Evolutionary conservation across 2,329 filamentous ascomycete genomes (phyloP).

Genomic region (Phaeosphaeria sp.): DNA sequence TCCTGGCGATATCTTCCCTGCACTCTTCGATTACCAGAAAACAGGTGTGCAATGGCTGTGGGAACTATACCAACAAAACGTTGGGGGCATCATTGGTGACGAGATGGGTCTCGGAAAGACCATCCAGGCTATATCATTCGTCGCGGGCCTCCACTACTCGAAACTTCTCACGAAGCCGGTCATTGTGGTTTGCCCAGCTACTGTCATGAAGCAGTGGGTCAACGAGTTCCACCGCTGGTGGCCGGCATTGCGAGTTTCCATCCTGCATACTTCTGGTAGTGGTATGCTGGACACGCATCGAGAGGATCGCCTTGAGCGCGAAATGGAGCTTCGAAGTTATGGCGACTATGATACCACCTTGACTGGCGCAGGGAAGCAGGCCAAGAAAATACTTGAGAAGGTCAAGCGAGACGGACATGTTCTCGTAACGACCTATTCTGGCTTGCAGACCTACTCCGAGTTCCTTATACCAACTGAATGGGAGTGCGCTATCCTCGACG

Average conservation of each 20-base stretch:
- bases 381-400: constrained; percentile 79
- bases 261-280: constrained; percentile 92
- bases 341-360: constrained; percentile 51
- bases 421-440: constrained; percentile 93
- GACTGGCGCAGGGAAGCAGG: constrained; percentile 70
- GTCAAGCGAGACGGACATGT: constrained; percentile 88
- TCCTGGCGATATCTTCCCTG: constrained; percentile 91
- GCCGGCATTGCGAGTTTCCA: constrained; percentile 96
- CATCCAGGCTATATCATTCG: constrained; percentile 78
- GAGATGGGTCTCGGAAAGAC: constrained; percentile 99
- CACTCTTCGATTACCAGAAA: constrained; percentile 95
- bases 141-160: constrained; percentile 92
- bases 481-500: constrained; percentile 93
- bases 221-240: constrained; percentile 99
- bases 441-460: constrained; percentile 89
- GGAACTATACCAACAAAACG: constrained; percentile 86
- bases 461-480: constrained; percentile 83
- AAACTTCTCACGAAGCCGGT: constrained; percentile 82
- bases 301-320: constrained; percentile 68
- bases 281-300: constrained; percentile 85
- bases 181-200: constrained; percentile 91
- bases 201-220: constrained; percentile 96
- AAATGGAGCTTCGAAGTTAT: constrained; percentile 59
- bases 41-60: constrained; percentile 96
- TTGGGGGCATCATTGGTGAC: constrained; percentile 94